These are phyloP conservation scores for Roridomyces roridus DNA, from an alignment of 768 basidiomycete genomes.

Conservation along the genomic window DNA sequence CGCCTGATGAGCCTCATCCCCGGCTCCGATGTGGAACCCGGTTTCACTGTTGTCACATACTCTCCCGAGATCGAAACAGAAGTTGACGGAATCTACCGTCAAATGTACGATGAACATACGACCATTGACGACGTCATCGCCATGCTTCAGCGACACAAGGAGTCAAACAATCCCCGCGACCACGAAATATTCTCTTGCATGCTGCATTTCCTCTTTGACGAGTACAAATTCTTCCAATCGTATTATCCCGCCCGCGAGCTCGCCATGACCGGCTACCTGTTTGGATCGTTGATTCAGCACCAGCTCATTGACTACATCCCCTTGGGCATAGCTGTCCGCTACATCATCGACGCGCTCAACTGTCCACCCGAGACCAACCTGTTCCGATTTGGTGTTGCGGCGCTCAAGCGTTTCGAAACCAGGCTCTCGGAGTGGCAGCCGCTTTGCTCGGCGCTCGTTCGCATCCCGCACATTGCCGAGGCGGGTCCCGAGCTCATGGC, in stretches of 20 bases:
- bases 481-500: conserved; percentile 81
- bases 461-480: conserved; percentile 87
- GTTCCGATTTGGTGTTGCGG: conserved; percentile 95
- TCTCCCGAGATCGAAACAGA: conserved; percentile 88
- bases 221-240: conserved; percentile 99
- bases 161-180: conserved; percentile 81
- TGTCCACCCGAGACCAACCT: conserved; percentile 91
- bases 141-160: conserved; percentile 86
- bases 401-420: conserved; percentile 85
- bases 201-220: conserved; percentile 99
- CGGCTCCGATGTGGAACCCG: conserved; percentile 86
- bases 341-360: conserved; percentile 91
- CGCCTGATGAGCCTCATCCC: conserved; percentile 94
- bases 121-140: conserved; percentile 93
- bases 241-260: conserved; percentile 94
- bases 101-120: conserved; percentile 97
- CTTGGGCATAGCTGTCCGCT: conserved; percentile 95
- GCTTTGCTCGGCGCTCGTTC: conserved; percentile 85
- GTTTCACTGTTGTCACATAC: conserved; percentile 88
- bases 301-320: conserved; percentile 94
- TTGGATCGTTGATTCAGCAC: conserved; percentile 94
- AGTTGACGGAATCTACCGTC: conserved; percentile 94
- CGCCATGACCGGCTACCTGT: conserved; percentile 94
- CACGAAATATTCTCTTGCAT: conserved; percentile 99
- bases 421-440: conserved; percentile 92